Evolutionary conservation across 2,329 filamentous ascomycete species (phyloP).

Genomic region (Fusarium duplospermum): DNA sequence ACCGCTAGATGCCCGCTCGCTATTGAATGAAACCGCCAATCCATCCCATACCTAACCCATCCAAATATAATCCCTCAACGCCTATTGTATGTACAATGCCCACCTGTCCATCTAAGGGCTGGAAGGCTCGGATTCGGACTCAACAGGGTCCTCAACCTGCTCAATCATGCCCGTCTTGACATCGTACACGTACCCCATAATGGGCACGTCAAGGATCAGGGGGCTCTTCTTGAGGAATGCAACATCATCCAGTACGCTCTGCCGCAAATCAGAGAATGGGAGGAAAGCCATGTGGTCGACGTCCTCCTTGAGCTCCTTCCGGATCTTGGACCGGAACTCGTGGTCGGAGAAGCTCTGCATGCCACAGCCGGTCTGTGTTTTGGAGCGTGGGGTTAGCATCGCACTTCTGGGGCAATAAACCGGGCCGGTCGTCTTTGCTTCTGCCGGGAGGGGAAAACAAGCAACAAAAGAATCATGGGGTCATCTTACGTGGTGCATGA

Average conservation of each 20-base stretch:
- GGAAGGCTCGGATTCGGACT: constrained; percentile 23
- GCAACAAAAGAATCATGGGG: neutral
- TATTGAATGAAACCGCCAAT: neutral
- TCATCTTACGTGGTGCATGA: constrained; percentile 72
- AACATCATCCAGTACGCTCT: constrained; percentile 75
- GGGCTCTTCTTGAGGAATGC: constrained; percentile 68
- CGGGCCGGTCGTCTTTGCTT: constrained; percentile 28
- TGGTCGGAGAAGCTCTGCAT: constrained; percentile 77
- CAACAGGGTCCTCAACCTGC: constrained; percentile 38
- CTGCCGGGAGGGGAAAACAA: neutral
- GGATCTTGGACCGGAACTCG: constrained; percentile 66
- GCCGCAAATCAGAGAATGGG: constrained; percentile 72
- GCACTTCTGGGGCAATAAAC: too few relatives aligned
- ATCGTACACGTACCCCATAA: constrained; percentile 83
- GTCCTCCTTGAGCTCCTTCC: constrained; percentile 66
- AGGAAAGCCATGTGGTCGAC: constrained; percentile 71
- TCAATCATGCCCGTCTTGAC: constrained; percentile 75
- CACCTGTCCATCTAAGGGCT: neutral
- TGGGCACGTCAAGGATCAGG: constrained; percentile 69
- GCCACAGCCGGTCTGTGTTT: constrained; percentile 52
- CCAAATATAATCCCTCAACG: neutral
- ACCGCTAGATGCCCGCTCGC: constrained; percentile 1
- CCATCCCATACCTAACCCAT: neutral
- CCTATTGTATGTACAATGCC: neutral
- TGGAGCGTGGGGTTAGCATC: constrained; percentile 28